Evolutionary conservation across 2,329 filamentous ascomycete species (phyloP).

Genomic region (Fusarium goolgardi): DNA sequence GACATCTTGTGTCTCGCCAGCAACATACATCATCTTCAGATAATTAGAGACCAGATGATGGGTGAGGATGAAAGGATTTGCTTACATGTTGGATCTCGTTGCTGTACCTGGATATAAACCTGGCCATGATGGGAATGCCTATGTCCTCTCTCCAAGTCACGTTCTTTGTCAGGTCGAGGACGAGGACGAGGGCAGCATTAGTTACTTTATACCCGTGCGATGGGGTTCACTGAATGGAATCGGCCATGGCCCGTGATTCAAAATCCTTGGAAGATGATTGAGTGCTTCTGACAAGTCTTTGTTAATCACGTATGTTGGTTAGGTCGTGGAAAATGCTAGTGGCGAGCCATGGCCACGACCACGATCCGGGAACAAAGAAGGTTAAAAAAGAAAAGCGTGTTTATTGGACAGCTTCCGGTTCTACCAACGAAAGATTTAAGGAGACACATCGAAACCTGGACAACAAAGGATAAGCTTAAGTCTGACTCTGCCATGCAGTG

Average conservation of each 20-base stretch:
- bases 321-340: background rate
- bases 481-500: too few species aligned
- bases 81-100: conserved; percentile 30
- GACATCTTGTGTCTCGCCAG: conserved; percentile 27
- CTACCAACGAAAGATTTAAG: too few species aligned
- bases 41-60: rapidly evolving
- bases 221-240: background rate
- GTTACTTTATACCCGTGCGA: background rate
- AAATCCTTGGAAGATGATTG: background rate
- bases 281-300: background rate
- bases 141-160: background rate
- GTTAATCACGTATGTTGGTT: background rate
- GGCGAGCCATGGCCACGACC: background rate
- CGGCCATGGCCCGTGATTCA: background rate
- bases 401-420: too few species aligned
- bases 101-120: background rate
- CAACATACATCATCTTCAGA: conserved; percentile 38
- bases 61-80: rapidly evolving
- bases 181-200: background rate
- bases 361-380: background rate
- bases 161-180: background rate
- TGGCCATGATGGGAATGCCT: background rate
- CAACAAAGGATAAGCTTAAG: too few species aligned
- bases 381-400: too few species aligned
- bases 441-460: too few species aligned